Evolutionary conservation across 768 basidiomycete genomes (phyloP), one percentile per base, ranked within the genome.

Genomic region (Auriscalpium microsporum): DNA sequence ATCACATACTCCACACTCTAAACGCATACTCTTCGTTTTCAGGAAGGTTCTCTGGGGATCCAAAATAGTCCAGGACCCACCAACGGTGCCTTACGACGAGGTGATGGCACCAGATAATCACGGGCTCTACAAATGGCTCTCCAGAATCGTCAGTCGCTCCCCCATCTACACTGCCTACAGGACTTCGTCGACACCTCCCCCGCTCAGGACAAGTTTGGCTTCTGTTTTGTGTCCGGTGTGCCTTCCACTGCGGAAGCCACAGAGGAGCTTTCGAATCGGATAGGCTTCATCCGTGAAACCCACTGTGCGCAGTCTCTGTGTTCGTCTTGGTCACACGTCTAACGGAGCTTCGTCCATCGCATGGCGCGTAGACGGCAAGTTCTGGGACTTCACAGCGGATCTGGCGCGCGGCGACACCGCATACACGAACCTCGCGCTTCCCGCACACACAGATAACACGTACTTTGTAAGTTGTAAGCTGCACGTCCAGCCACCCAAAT

Each of bases 301-400:
- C 84, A 86, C 51, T 86, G 82, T 78, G 53, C 57, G 28, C 28
- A 28, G 7, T 28, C 28, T 28, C 28, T 28, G 28, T 28, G 28
- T 28, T 28, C 28, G 28, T 28, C 28, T 7, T 4, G 28, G 5
- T 28, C 28, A 28, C 4, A 74, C 55, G 17, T 37, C 45, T 45
- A 1, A 35, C 7, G 8, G 14, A n/a, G 9, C 10, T 2, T 34
- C 21, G 21, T 45, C 35, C 44, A 33, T 35, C 28, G 14, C 8
- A 10, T 49, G 23, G 23, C 28, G 2, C 17, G 1, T 59, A 94
- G 92, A 98, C 64, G 95, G 94, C 36, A 84, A 83, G 55, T 94
- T 97, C 71, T 99, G 95, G 94, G 92, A 97, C 64, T 95, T 98
- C 65, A 96, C 93, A 0, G 83, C 94, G 0, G 85, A 95, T 65